These are phyloP conservation scores for Penicillium sp. DNA, from an alignment of 2,329 filamentous ascomycete genomes.

Conservation along the genomic window DNA sequence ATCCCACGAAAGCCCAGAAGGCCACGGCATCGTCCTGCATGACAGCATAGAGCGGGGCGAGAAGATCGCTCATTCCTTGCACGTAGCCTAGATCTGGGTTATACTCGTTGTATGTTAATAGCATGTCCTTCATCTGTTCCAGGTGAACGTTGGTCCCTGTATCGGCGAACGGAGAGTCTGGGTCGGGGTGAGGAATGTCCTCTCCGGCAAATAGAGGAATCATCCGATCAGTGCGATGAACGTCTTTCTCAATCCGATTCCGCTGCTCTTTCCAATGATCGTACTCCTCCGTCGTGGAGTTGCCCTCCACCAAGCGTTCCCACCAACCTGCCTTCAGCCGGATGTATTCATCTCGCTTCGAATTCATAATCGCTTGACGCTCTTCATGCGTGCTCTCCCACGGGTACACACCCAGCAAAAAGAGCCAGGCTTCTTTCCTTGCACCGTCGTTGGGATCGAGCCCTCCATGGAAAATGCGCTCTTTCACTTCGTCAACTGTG, in stretches of 20 bases:
- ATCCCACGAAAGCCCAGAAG: conserved; percentile 93
- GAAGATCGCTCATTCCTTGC: conserved; percentile 96
- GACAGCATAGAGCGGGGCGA: conserved; percentile 93
- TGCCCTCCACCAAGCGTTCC: conserved; percentile 83
- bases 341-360: conserved; percentile 87
- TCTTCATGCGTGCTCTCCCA: conserved; percentile 91
- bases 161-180: conserved; percentile 89
- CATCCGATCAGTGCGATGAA: conserved; percentile 91
- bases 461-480: conserved; percentile 94
- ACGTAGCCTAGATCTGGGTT: conserved; percentile 95
- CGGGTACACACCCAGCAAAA: conserved; percentile 83
- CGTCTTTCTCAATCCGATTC: conserved; percentile 93
- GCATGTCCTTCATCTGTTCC: conserved; percentile 99
- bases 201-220: conserved; percentile 96
- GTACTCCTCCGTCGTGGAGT: conserved; percentile 73
- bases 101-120: conserved; percentile 97
- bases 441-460: conserved; percentile 85
- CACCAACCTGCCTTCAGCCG: conserved; percentile 94
- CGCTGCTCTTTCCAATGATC: conserved; percentile 98
- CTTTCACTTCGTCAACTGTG: conserved; percentile 89
- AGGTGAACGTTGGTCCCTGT: conserved; percentile 94
- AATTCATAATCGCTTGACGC: conserved; percentile 76
- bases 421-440: conserved; percentile 94
- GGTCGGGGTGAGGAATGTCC: conserved; percentile 93
- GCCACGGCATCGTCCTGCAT: conserved; percentile 96